Evolutionary conservation across 2,329 filamentous ascomycete genomes (phyloP).

Genomic region (Pestalotiopsis sp.): DNA sequence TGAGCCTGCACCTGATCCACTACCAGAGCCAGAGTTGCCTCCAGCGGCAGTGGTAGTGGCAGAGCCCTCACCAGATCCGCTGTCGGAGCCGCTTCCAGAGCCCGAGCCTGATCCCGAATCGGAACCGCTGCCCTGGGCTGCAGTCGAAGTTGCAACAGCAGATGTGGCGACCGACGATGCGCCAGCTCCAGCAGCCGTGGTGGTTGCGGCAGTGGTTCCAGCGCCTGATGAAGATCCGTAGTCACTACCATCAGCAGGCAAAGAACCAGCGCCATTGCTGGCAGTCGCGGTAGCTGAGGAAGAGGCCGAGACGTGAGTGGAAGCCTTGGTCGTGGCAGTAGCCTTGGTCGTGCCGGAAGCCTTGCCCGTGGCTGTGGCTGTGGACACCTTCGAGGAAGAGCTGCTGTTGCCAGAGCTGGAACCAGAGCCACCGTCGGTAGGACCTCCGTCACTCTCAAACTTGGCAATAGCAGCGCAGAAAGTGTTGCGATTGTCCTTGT

Average conservation of each 20-base stretch:
- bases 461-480: slow-evolving; percentile 64
- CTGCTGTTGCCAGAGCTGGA: not conserved
- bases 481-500: slow-evolving; percentile 65
- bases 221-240: slow-evolving; percentile 9
- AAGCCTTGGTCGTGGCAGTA: not conserved
- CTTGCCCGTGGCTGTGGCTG: not conserved
- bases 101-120: slow-evolving; percentile 13
- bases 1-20: not conserved
- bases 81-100: slow-evolving; percentile 10
- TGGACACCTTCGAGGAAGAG: not conserved
- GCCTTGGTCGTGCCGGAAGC: not conserved
- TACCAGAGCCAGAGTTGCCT: not conserved
- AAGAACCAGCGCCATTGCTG: slow-evolving; percentile 7
- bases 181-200: not conserved
- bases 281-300: not conserved
- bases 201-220: not conserved
- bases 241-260: slow-evolving; percentile 6
- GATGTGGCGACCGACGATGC: not conserved
- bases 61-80: not conserved
- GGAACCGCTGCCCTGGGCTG: slow-evolving; percentile 13
- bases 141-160: not conserved
- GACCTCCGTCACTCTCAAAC: slow-evolving; percentile 38
- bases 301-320: not conserved
- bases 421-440: slow-evolving; percentile 7
- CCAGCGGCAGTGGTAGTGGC: slow-evolving; percentile 16